Conservation (phyloP, 805 yeast genomes). For the Yamadazyma akitaensis region DNA sequence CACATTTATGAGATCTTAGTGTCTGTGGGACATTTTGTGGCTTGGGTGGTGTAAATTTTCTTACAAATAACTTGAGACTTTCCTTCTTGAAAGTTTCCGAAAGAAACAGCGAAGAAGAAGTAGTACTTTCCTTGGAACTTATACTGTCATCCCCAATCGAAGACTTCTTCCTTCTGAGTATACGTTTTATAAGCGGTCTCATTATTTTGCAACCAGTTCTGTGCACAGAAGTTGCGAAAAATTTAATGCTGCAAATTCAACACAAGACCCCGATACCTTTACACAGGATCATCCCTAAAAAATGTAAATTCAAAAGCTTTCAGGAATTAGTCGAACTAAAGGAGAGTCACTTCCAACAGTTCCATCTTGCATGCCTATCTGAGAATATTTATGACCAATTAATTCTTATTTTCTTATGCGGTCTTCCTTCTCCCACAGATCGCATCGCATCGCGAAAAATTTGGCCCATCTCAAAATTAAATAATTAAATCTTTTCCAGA, state of each 20-base stretch:
- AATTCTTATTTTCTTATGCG: not conserved
- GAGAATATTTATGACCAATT: not conserved
- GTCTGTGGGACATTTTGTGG: not conserved
- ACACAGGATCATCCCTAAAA: no score
- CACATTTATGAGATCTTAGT: not conserved
- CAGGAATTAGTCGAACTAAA: no score
- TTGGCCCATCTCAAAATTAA: constrained; percentile 11
- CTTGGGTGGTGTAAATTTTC: not conserved
- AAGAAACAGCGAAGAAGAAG: not conserved
- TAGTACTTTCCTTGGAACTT: not conserved
- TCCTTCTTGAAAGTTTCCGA: not conserved
- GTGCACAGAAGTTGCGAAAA: not conserved
- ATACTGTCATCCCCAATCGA: not conserved
- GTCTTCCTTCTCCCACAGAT: not conserved
- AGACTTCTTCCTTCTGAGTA: not conserved
- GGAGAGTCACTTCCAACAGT: not conserved
- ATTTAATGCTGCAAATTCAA: no score
- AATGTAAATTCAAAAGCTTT: no score
- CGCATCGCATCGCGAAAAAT: constrained; percentile 10
- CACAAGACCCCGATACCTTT: no score
- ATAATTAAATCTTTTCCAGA: not conserved
- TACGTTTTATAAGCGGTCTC: not conserved
- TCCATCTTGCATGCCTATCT: not conserved
- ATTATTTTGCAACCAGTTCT: not conserved
- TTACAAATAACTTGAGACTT: not conserved